Conservation (phyloP, 2,329 filamentous ascomycete species). For the Lecanosticta acicola region DNA sequence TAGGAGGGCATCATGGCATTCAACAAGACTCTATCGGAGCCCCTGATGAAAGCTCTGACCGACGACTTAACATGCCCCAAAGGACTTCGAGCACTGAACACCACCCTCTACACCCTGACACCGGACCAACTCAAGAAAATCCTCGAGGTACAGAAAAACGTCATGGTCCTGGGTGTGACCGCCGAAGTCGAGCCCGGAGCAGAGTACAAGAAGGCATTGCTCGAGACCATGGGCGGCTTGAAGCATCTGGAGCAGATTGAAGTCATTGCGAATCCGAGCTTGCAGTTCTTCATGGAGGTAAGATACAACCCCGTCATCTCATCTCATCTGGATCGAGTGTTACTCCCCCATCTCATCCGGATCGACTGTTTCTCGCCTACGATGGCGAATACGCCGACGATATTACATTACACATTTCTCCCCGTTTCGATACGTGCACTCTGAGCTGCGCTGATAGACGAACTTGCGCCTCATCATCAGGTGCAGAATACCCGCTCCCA, state of each 20-base stretch:
- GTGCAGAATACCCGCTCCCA: slow-evolving; percentile 27
- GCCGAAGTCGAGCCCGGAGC: slow-evolving; percentile 35
- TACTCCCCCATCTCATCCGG: too few species aligned
- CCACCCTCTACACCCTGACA: slow-evolving; percentile 39
- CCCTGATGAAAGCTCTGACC: slow-evolving; percentile 32
- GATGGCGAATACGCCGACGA: too few species aligned
- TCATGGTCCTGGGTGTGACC: slow-evolving; percentile 38
- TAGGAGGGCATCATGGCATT: slow-evolving; percentile 36
- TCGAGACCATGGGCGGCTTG: slow-evolving; percentile 29
- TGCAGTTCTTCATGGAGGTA: slow-evolving; percentile 37
- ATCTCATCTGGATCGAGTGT: neutral
- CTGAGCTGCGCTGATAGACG: slow-evolving; percentile 7
- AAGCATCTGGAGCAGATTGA: slow-evolving; percentile 37
- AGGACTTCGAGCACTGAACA: slow-evolving; percentile 35
- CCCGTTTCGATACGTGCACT: neutral
- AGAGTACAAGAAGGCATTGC: slow-evolving; percentile 32
- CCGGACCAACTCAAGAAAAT: slow-evolving; percentile 33
- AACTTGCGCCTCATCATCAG: slow-evolving; percentile 9
- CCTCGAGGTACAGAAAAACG: slow-evolving; percentile 32
- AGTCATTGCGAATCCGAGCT: slow-evolving; percentile 35
- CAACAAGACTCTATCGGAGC: slow-evolving; percentile 28
- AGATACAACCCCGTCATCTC: slow-evolving; percentile 8
- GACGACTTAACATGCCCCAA: slow-evolving; percentile 31
- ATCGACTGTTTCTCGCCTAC: too few species aligned
- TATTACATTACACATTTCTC: neutral